These are phyloP conservation scores for Volvariella volvacea DNA, from an alignment of 1,284 basidiomycete species.

Conservation along the genomic window DNA sequence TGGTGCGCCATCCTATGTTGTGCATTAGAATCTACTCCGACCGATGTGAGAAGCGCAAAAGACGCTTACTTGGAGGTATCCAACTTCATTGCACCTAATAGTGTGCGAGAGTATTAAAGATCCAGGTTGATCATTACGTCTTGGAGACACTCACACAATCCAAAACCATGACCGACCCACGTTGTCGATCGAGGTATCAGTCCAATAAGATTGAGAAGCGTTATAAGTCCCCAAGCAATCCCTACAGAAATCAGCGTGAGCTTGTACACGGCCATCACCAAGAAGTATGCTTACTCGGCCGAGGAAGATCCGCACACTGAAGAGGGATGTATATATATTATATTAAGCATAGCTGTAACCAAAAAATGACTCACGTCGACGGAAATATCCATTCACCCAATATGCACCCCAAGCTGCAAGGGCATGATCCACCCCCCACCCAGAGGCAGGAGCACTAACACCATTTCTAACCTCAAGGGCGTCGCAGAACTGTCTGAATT, in stretches of 20 bases:
- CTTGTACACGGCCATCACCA: too few relatives aligned
- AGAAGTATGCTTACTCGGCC: too few relatives aligned
- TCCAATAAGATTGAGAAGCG: constrained; percentile 38
- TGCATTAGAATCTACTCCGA: background rate
- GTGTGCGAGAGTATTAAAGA: background rate
- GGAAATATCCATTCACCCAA: constrained; percentile 41
- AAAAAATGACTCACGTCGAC: constrained; percentile 28
- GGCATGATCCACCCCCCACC: constrained; percentile 62
- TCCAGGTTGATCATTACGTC: constrained; percentile 6
- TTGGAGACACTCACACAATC: constrained; percentile 39
- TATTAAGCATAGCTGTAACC: constrained; percentile 4
- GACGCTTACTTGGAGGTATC: constrained; percentile 44
- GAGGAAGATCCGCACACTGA: too few relatives aligned
- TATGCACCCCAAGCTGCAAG: constrained; percentile 55
- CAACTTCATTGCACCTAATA: constrained; percentile 60
- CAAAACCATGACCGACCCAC: constrained; percentile 50
- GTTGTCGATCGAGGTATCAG: constrained; percentile 48
- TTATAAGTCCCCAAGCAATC: constrained; percentile 56
- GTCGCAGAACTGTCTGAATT: constrained; percentile 66
- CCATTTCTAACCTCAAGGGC: constrained; percentile 66
- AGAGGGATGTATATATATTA: too few relatives aligned
- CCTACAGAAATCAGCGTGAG: constrained; percentile 22
- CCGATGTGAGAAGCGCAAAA: background rate
- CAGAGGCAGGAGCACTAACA: constrained; percentile 40
- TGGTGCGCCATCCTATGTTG: constrained; percentile 44